Conservation (phyloP, 345 rosid genomes). For the Eucalyptus rudis region DNA sequence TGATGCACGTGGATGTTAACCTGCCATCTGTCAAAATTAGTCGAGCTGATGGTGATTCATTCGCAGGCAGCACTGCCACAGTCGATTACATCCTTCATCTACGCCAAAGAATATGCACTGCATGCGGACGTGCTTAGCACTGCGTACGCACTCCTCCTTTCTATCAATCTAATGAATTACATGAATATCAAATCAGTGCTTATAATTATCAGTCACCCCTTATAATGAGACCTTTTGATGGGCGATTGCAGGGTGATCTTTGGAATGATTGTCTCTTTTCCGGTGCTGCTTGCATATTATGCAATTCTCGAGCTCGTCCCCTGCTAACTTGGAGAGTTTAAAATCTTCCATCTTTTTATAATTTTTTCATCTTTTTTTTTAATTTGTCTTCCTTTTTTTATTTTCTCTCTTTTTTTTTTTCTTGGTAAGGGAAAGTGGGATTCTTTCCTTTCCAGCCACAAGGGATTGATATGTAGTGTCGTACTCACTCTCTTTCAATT, state of each 20-base stretch:
- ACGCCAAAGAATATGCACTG: slow-evolving; percentile 31
- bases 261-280: slow-evolving; percentile 15
- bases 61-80: slow-evolving; percentile 36
- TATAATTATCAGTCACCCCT: not conserved
- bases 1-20: not conserved
- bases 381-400: not conserved
- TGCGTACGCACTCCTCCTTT: slow-evolving; percentile 11
- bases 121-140: slow-evolving; percentile 35
- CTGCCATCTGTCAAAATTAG: not conserved
- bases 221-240: not conserved
- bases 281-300: slow-evolving; percentile 11
- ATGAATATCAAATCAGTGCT: not conserved
- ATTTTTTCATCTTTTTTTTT: not conserved
- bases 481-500: not conserved
- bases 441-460: not conserved
- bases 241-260: slow-evolving; percentile 16
- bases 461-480: not conserved
- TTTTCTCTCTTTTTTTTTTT: not conserved
- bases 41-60: not conserved
- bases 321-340: not conserved
- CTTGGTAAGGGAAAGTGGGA: not conserved
- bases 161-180: not conserved
- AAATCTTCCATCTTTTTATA: not conserved
- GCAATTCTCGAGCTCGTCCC: slow-evolving; percentile 3
- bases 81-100: slow-evolving; percentile 30